Percentiles rank a stretch among this genome's conserved stretches.
These are phyloP conservation scores for Flueggea neowawraea DNA, from an alignment of 441 rosid genomes.

Conservation along the genomic window DNA sequence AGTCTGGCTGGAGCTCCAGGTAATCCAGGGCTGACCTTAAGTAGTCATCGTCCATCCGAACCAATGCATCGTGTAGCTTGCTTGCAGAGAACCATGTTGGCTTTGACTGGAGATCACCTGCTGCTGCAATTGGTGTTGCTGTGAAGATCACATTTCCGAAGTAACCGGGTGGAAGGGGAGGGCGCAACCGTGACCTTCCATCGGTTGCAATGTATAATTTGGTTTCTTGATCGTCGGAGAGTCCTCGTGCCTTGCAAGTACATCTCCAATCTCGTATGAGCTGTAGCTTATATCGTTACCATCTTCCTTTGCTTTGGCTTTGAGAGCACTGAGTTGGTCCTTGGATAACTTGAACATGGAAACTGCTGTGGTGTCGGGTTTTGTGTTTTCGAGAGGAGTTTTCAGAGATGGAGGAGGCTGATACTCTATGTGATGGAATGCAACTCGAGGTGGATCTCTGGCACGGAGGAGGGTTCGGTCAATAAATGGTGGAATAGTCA, in stretches of 20 bases:
- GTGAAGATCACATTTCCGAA: slow-evolving; percentile 94
- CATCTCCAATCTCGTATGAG: slow-evolving; percentile 87
- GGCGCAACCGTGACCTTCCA: slow-evolving; percentile 76
- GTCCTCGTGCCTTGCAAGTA: slow-evolving; percentile 74
- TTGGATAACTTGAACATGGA: slow-evolving; percentile 73
- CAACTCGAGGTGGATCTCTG: slow-evolving; percentile 81
- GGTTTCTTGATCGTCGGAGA: slow-evolving; percentile 62
- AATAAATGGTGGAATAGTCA: slow-evolving; percentile 73
- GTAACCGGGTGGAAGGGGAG: slow-evolving; percentile 83
- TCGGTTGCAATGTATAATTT: slow-evolving; percentile 91
- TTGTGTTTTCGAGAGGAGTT: slow-evolving; percentile 18
- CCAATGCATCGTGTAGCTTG: slow-evolving; percentile 74
- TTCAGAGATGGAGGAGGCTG: slow-evolving; percentile 81
- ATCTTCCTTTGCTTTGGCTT: slow-evolving; percentile 73
- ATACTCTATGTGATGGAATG: slow-evolving; percentile 71
- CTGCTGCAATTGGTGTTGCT: slow-evolving; percentile 77
- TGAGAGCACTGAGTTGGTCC: slow-evolving; percentile 68
- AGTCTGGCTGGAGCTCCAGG: slow-evolving; percentile 89
- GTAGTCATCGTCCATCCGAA: slow-evolving; percentile 76
- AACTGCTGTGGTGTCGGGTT: slow-evolving; percentile 46
- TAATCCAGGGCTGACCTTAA: slow-evolving; percentile 94
- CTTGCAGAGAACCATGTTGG: slow-evolving; percentile 91
- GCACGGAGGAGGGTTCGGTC: slow-evolving; percentile 86
- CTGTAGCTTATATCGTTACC: slow-evolving; percentile 74
- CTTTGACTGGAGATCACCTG: slow-evolving; percentile 67